Percentiles rank a stretch among this genome's conserved stretches.
These are phyloP conservation scores for Pythium diclinum DNA, from an alignment of 352 stramenopile genomes.

Conservation along the genomic window DNA sequence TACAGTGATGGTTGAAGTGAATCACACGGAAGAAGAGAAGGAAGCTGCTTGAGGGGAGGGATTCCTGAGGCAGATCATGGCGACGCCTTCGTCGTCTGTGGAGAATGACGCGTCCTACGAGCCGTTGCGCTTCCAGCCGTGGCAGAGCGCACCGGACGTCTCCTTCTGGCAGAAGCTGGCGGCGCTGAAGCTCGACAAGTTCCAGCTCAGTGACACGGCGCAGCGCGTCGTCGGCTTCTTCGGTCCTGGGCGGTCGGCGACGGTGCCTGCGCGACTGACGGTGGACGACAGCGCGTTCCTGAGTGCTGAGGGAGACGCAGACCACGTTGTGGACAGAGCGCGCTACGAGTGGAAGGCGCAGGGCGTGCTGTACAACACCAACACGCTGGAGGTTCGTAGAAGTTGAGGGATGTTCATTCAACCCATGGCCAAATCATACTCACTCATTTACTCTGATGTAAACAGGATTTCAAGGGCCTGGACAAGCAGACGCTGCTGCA, in stretches of 20 bases:
- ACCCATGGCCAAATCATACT: not conserved
- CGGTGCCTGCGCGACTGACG: constrained; percentile 65
- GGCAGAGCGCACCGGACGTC: constrained; percentile 76
- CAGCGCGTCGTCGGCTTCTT: constrained; percentile 70
- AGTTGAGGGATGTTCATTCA: not conserved
- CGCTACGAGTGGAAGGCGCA: constrained; percentile 78
- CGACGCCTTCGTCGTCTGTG: not conserved
- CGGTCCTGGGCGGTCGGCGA: constrained; percentile 47
- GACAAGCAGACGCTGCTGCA: constrained; percentile 79
- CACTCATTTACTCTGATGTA: not conserved
- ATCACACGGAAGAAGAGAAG: not conserved
- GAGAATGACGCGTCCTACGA: constrained; percentile 20
- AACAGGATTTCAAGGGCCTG: constrained; percentile 77
- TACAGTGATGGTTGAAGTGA: constrained; percentile 25
- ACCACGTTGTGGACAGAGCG: constrained; percentile 36
- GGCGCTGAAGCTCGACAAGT: constrained; percentile 77
- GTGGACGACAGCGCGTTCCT: constrained; percentile 75
- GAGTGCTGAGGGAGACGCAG: not conserved
- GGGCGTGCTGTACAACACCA: constrained; percentile 77
- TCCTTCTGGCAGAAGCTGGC: constrained; percentile 83
- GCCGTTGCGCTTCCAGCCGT: constrained; percentile 78
- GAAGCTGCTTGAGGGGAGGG: not conserved
- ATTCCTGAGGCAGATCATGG: not conserved
- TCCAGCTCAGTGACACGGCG: constrained; percentile 68
- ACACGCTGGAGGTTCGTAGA: constrained; percentile 75